phyloP scores from a whole-genome alignment of 2,329 filamentous ascomycete genomes.

The Ciborinia camelliae region DNA sequence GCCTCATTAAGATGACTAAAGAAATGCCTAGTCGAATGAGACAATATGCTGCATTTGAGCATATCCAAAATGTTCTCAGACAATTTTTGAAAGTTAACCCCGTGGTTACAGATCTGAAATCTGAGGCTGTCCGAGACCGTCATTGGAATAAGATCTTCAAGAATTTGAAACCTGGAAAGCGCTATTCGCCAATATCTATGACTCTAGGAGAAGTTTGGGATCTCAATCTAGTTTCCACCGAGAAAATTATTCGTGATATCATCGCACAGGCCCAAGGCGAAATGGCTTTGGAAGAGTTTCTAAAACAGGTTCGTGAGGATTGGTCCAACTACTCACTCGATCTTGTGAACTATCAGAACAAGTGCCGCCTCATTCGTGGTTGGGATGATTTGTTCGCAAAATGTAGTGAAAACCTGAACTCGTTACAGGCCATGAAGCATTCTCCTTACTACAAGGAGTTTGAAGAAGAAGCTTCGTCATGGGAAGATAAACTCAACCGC shows the following conservation, averaged over 20 bases:
- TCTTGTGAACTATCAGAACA: conserved; percentile 95
- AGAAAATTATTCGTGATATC: conserved; percentile 85
- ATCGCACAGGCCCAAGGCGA: conserved; percentile 95
- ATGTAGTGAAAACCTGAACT: conserved; percentile 97
- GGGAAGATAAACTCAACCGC: conserved; percentile 97
- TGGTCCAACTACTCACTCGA: conserved; percentile 96
- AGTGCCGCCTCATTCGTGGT: conserved; percentile 92
- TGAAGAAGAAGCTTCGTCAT: conserved; percentile 91
- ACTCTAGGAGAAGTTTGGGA: conserved; percentile 99
- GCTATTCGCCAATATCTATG: conserved; percentile 91
- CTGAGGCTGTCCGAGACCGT: conserved; percentile 90
- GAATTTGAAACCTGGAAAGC: conserved; percentile 83
- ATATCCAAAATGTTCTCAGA: conserved; percentile 87
- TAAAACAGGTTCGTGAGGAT: conserved; percentile 92
- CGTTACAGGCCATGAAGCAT: conserved; percentile 96
- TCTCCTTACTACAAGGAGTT: conserved; percentile 99
- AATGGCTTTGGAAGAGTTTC: conserved; percentile 96
- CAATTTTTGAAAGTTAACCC: conserved; percentile 88
- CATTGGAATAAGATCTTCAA: conserved; percentile 99
- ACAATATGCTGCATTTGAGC: conserved; percentile 99
- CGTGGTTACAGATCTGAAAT: conserved; percentile 85
- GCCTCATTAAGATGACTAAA: conserved; percentile 94
- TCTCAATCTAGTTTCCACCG: conserved; percentile 82
- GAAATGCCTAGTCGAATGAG: conserved; percentile 99
- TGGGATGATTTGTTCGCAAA: conserved; percentile 99